Evolutionary conservation across 1,284 basidiomycete species (phyloP).

Genomic region (Phaffia rhodozyma): DNA sequence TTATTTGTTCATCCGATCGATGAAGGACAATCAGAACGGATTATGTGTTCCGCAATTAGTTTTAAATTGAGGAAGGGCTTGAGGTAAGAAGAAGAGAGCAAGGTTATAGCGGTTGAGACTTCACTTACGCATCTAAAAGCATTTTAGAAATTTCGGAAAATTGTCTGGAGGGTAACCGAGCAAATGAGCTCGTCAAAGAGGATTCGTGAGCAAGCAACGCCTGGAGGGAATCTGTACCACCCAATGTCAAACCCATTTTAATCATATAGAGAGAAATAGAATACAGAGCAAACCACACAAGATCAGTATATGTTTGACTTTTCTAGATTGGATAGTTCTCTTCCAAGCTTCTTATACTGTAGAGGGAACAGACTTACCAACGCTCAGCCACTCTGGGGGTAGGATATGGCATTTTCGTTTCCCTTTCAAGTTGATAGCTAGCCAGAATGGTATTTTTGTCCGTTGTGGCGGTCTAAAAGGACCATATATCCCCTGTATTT

Average conservation of each 20-base stretch:
- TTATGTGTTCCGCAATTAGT: background rate
- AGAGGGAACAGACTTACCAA: slow-evolving; percentile 46
- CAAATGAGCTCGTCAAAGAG: slow-evolving; percentile 55
- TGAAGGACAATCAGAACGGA: background rate
- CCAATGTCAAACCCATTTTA: slow-evolving; percentile 1
- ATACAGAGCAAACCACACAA: no score
- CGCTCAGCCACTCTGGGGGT: slow-evolving; percentile 73
- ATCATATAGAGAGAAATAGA: background rate
- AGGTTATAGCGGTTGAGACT: background rate
- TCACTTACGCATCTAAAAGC: slow-evolving; percentile 69
- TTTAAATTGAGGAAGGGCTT: background rate
- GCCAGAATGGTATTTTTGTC: slow-evolving; percentile 79
- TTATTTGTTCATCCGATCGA: background rate
- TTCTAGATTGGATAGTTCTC: background rate
- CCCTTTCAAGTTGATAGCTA: slow-evolving; percentile 81
- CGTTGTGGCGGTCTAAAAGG: slow-evolving; percentile 80
- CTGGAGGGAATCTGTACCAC: slow-evolving; percentile 57
- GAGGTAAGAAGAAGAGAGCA: slow-evolving; percentile 1
- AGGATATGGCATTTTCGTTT: slow-evolving; percentile 90
- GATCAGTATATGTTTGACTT: background rate
- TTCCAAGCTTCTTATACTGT: background rate
- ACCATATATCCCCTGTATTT: slow-evolving; percentile 68
- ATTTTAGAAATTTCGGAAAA: slow-evolving; percentile 83
- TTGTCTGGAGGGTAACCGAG: slow-evolving; percentile 49
- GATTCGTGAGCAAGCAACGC: slow-evolving; percentile 58